phyloP scores from a whole-genome alignment of 176 grass and related monocot species.

The Cenchrus americanus region DNA sequence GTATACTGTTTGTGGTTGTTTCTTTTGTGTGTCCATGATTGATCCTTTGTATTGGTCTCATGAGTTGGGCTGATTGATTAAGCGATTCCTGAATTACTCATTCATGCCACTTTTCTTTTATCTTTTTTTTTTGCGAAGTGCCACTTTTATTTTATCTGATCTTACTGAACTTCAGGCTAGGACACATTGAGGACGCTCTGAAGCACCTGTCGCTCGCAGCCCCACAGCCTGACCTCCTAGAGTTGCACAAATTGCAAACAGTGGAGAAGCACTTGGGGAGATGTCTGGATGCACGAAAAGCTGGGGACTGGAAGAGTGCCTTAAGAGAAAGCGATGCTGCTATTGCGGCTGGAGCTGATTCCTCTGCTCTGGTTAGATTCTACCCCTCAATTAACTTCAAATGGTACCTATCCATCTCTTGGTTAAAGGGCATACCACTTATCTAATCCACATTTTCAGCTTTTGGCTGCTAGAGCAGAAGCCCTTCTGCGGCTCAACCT shows the following conservation, averaged over 20 bases:
- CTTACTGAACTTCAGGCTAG: slow-evolving; percentile 65
- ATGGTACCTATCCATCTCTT: not conserved
- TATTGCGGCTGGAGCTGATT: slow-evolving; percentile 85
- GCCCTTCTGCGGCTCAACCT: slow-evolving; percentile 73
- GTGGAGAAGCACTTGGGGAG: slow-evolving; percentile 85
- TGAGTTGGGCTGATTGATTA: not conserved
- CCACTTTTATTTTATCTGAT: slow-evolving; percentile 9
- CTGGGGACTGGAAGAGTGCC: slow-evolving; percentile 79
- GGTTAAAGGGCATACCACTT: not conserved
- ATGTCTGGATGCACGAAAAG: slow-evolving; percentile 72
- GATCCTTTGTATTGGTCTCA: not conserved
- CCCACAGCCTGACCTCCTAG: slow-evolving; percentile 74
- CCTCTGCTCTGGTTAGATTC: slow-evolving; percentile 70
- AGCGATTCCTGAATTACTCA: slow-evolving; percentile 14
- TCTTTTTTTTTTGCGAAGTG: not conserved
- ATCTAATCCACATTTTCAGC: slow-evolving; percentile 54
- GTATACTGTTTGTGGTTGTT: not conserved
- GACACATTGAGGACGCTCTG: slow-evolving; percentile 84
- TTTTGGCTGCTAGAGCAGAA: slow-evolving; percentile 86
- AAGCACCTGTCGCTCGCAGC: slow-evolving; percentile 69
- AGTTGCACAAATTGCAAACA: slow-evolving; percentile 80
- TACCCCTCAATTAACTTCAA: not conserved
- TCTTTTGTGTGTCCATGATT: not conserved
- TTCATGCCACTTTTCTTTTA: slow-evolving; percentile 29
- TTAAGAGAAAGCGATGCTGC: slow-evolving; percentile 78